Percentiles rank a stretch among this genome's conserved stretches.
These are phyloP conservation scores for Rhizopogon vesiculosus DNA, from an alignment of 768 basidiomycete species.

Conservation along the genomic window DNA sequence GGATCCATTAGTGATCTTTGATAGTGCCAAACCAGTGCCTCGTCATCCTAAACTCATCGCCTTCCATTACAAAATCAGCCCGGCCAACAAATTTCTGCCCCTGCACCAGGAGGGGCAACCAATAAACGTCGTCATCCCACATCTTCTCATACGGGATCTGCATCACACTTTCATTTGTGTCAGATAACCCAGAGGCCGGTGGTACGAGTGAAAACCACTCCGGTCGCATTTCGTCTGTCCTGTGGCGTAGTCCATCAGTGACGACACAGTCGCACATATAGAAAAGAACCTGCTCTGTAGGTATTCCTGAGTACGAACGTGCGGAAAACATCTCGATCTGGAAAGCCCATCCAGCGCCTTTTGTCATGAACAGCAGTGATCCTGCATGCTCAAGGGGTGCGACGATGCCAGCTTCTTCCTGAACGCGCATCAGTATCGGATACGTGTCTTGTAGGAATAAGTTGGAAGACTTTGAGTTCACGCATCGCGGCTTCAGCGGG, in stretches of 20 bases:
- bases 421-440: background rate
- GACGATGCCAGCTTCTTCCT: slow-evolving; percentile 84
- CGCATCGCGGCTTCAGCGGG: slow-evolving; percentile 66
- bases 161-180: slow-evolving; percentile 13
- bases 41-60: slow-evolving; percentile 82
- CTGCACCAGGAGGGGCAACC: slow-evolving; percentile 60
- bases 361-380: slow-evolving; percentile 56
- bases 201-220: slow-evolving; percentile 57
- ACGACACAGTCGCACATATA: background rate
- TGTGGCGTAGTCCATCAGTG: slow-evolving; percentile 21
- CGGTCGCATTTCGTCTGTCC: slow-evolving; percentile 86
- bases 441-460: background rate
- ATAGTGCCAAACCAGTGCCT: slow-evolving; percentile 74
- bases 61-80: slow-evolving; percentile 58
- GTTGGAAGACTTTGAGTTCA: slow-evolving; percentile 53
- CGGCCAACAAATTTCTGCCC: slow-evolving; percentile 42
- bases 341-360: slow-evolving; percentile 53
- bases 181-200: background rate
- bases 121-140: slow-evolving; percentile 62
- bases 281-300: slow-evolving; percentile 55
- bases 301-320: slow-evolving; percentile 49
- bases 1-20: background rate
- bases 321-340: slow-evolving; percentile 73
- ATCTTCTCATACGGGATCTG: slow-evolving; percentile 55
- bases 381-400: slow-evolving; percentile 63